These are phyloP conservation scores for Ephemerocybe angulata DNA, from an alignment of 768 basidiomycete genomes.

Conservation along the genomic window DNA sequence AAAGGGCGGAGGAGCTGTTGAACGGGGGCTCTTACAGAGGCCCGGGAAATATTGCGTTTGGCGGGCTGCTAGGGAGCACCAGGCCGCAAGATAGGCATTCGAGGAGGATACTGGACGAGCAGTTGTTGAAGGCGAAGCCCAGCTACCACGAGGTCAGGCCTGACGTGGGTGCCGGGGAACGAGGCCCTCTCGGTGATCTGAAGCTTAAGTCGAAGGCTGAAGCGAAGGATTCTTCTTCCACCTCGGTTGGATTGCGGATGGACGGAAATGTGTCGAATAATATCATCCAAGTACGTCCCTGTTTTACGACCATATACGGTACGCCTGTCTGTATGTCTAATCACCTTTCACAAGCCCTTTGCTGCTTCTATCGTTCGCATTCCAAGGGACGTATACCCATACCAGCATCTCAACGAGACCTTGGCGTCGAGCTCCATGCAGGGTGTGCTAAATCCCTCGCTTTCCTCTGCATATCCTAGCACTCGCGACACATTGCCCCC, in stretches of 20 bases:
- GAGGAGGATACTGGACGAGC: background rate
- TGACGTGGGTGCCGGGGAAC: background rate
- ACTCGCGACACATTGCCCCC: background rate
- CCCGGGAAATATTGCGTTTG: slow-evolving; percentile 4
- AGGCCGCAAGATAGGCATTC: slow-evolving; percentile 3
- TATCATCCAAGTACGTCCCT: background rate
- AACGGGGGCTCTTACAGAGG: slow-evolving; percentile 10
- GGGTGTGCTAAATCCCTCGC: background rate
- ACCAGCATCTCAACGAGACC: background rate
- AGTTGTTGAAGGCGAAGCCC: slow-evolving; percentile 6
- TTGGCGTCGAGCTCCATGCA: background rate
- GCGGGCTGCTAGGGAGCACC: slow-evolving; percentile 6
- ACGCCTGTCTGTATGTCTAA: background rate
- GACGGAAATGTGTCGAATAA: background rate
- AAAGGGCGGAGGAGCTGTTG: slow-evolving; percentile 15
- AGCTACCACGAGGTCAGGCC: slow-evolving; percentile 6
- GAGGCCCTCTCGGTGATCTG: background rate
- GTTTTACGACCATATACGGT: background rate
- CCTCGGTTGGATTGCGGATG: no score
- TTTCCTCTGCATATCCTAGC: background rate
- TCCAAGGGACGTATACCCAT: slow-evolving; percentile 5
- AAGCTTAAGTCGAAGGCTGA: background rate
- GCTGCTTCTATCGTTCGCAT: background rate
- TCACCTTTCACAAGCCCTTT: background rate
- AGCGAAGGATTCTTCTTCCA: background rate